Percentiles rank a stretch among this genome's conserved stretches.
phyloP scores from a whole-genome alignment of 202 grass and related monocot genomes.

The Dendrocalamus latiflorus region DNA sequence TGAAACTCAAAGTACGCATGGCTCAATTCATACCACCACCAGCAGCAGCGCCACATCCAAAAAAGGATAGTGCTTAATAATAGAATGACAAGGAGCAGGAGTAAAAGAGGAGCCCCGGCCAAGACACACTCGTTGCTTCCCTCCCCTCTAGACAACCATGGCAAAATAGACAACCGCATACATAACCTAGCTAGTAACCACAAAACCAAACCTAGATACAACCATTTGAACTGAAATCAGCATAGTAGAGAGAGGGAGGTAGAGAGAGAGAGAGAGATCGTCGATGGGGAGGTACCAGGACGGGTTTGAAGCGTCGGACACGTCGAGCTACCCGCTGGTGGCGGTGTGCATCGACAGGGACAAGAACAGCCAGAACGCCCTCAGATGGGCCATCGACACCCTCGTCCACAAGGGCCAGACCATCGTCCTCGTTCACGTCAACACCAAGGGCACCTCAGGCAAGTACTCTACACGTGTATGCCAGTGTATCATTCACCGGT shows the following conservation, averaged over 20 bases:
- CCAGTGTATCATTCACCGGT: too few relatives aligned
- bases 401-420: conserved; percentile 57
- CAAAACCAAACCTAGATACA: too few relatives aligned
- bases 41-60: too few relatives aligned
- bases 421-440: conserved; percentile 77
- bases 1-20: neutral
- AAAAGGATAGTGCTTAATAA: conserved; percentile 22
- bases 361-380: conserved; percentile 85
- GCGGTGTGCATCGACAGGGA: conserved; percentile 83
- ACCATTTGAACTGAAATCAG: neutral
- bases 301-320: neutral
- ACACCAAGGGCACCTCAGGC: conserved; percentile 52
- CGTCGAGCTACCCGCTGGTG: conserved; percentile 42
- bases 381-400: conserved; percentile 81
- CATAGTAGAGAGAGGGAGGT: too few relatives aligned
- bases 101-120: neutral
- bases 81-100: neutral
- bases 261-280: neutral
- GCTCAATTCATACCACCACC: neutral
- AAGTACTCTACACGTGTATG: too few relatives aligned
- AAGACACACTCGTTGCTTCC: neutral
- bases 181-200: neutral
- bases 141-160: neutral
- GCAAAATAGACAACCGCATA: neutral
- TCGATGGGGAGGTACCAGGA: conserved; percentile 33